These are phyloP conservation scores for Udeniomyces megalosporus DNA, from an alignment of 768 basidiomycete species.

Conservation along the genomic window DNA sequence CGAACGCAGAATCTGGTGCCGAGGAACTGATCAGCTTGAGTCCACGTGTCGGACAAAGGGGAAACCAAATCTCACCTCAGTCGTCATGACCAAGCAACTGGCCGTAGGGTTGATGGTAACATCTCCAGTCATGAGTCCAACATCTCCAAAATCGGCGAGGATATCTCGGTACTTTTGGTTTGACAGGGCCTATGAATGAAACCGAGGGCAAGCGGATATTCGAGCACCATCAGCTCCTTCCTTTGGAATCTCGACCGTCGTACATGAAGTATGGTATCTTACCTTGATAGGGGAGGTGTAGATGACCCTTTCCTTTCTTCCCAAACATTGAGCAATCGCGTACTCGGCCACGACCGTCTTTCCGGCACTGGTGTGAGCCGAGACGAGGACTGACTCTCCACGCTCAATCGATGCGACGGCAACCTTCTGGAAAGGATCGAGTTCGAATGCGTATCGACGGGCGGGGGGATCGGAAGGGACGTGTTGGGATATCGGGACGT, in stretches of 20 bases:
- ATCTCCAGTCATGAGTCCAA: slow-evolving; percentile 98
- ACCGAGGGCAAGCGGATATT: neutral
- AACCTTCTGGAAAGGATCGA: slow-evolving; percentile 94
- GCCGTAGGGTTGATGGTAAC: slow-evolving; percentile 97
- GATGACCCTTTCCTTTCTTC: slow-evolving; percentile 86
- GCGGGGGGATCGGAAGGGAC: slow-evolving; percentile 80
- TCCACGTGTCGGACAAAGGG: neutral
- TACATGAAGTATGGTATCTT: slow-evolving; percentile 27
- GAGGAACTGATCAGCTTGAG: neutral
- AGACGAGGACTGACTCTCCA: slow-evolving; percentile 92
- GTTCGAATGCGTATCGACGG: slow-evolving; percentile 82
- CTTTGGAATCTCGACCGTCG: neutral
- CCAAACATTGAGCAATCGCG: slow-evolving; percentile 90
- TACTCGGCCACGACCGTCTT: slow-evolving; percentile 99
- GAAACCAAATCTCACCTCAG: slow-evolving; percentile 49
- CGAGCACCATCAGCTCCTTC: neutral
- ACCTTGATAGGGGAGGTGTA: slow-evolving; percentile 99
- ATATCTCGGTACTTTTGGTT: slow-evolving; percentile 99
- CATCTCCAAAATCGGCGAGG: slow-evolving; percentile 90
- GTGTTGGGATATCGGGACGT: slow-evolving; percentile 77
- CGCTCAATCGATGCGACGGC: slow-evolving; percentile 89
- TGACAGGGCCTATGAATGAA: slow-evolving; percentile 59
- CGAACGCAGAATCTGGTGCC: slow-evolving; percentile 96
- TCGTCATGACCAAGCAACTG: slow-evolving; percentile 97
- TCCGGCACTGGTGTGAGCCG: slow-evolving; percentile 95